Percentiles rank a stretch among this genome's conserved stretches.
Evolutionary conservation across 306 rosid genomes (phyloP).

Genomic region (Vigna reflexopilosa): DNA sequence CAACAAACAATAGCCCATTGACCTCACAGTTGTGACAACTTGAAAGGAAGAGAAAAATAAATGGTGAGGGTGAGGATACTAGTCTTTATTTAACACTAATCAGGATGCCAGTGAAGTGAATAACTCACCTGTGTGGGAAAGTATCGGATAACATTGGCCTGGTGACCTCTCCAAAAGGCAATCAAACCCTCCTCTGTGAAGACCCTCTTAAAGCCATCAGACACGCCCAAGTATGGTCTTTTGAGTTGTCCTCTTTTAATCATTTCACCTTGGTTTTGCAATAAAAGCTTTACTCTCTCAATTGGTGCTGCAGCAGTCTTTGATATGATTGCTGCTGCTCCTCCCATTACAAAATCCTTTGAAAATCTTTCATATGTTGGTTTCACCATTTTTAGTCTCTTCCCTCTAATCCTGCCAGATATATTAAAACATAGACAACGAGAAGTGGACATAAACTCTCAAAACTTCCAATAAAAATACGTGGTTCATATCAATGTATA

Average conservation of each 20-base stretch:
- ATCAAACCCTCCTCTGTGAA: slow-evolving; percentile 81
- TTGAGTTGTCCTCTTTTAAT: slow-evolving; percentile 83
- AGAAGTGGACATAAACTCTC: not conserved
- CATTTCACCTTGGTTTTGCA: slow-evolving; percentile 97
- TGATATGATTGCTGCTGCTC: slow-evolving; percentile 74
- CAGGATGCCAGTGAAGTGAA: slow-evolving; percentile 19
- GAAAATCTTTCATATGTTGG: slow-evolving; percentile 73
- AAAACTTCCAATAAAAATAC: not conserved
- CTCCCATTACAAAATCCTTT: slow-evolving; percentile 81
- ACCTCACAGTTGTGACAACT: slow-evolving; percentile 6
- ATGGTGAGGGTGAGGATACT: not conserved
- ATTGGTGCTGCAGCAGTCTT: slow-evolving; percentile 89
- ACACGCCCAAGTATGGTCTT: slow-evolving; percentile 73
- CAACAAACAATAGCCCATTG: slow-evolving; percentile 2
- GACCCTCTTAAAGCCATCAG: slow-evolving; percentile 74
- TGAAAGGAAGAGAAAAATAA: not conserved
- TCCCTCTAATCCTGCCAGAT: slow-evolving; percentile 36
- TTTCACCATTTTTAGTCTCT: slow-evolving; percentile 51
- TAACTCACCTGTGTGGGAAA: slow-evolving; percentile 88
- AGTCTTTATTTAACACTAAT: slow-evolving; percentile 18
- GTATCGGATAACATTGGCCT: slow-evolving; percentile 84
- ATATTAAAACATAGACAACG: not conserved
- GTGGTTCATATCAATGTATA: not conserved
- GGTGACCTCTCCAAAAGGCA: slow-evolving; percentile 96
- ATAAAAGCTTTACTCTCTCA: slow-evolving; percentile 90